Evolutionary conservation across 306 rosid genomes (phyloP).

Genomic region (Adenanthera pavonina): DNA sequence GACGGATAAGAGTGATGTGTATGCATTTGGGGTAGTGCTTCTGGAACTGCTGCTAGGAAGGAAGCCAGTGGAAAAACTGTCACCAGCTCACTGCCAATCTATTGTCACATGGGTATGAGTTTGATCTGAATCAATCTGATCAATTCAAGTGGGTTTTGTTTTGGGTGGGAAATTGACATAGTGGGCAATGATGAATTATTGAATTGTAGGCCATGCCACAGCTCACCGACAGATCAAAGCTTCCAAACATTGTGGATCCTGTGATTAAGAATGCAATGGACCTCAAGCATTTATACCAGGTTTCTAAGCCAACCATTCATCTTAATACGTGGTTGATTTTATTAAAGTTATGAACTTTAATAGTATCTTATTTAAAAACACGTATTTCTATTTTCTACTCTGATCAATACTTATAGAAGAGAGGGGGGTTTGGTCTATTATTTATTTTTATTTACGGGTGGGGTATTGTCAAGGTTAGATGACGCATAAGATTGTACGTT

Average conservation of each 20-base stretch:
- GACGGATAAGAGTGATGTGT: conserved; percentile 95
- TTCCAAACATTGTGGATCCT: conserved; percentile 82
- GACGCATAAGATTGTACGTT: background rate
- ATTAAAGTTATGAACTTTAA: too few species aligned
- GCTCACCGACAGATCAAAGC: conserved; percentile 89
- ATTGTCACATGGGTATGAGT: conserved; percentile 93
- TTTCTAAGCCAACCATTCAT: conserved; percentile 31
- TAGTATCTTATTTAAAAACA: too few species aligned
- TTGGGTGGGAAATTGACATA: conserved; percentile 3
- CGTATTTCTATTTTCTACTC: too few species aligned
- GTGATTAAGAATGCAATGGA: conserved; percentile 82
- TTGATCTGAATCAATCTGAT: conserved; percentile 16
- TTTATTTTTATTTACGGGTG: too few species aligned
- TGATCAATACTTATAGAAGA: too few species aligned
- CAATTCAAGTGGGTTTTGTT: conserved; percentile 6
- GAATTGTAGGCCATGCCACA: conserved; percentile 92
- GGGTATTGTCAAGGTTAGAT: background rate
- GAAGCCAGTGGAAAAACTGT: conserved; percentile 86
- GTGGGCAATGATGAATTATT: conserved; percentile 14
- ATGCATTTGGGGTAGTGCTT: conserved; percentile 91
- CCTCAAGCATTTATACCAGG: conserved; percentile 89
- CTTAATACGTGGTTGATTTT: too few species aligned
- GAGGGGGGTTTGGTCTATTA: too few species aligned
- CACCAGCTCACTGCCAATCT: conserved; percentile 88
- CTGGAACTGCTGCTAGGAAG: conserved; percentile 84